Base-by-base conservation (phyloP, 768 basidiomycete species). In the Naganishia friedmannii region DNA sequence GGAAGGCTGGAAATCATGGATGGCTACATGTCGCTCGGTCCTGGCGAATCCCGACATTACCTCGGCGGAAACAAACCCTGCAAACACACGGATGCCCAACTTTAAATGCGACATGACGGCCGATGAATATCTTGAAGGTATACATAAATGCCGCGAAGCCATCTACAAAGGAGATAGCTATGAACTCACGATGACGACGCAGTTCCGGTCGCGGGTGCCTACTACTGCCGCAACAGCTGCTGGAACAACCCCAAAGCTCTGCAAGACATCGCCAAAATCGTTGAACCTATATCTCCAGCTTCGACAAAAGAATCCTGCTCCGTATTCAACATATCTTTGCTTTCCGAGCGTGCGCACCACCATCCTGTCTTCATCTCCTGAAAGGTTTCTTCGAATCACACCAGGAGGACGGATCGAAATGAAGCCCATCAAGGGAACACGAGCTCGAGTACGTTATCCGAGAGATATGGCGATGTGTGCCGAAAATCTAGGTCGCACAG, bases 391-490 rank as follows among this genome's bases (percentile, higher is more conserved):
- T 21, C 91, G 77, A 88, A 39, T 93, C 83, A 77, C 86, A 86
- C n/a, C 85, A 88, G 66, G 85, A 51, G 82, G 88, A 3, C 78
- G 84, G 15, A 92, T 89, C 77, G 90, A 93, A 81, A 85, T 96
- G 73, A 89, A 93, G 66, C 94, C 94, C 3, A 96, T 98, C 77
- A 98, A 97, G 76, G 94, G 94, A 8, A 96, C 94, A 0, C 84
- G 92, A 29, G 87, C 88, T 8, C 73, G 82, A 48, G 71, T 78
- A 19, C 77, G 78, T 60, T 80, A 77, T 72, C 60, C 60, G 5
- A 73, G 72, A 2, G 77, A 77, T 57, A 53, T 84, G 83, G 85
- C 87, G 7, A 19, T 45, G 71, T 26, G 57, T 65, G 63, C 67
- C 31, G 90, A 68, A 83, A 89, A 86, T 26, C 68, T 65, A 53